Percentiles rank a stretch among this genome's conserved stretches.
phyloP scores from a whole-genome alignment of 768 basidiomycete species.

The Leucosporidium creatinivorum region DNA sequence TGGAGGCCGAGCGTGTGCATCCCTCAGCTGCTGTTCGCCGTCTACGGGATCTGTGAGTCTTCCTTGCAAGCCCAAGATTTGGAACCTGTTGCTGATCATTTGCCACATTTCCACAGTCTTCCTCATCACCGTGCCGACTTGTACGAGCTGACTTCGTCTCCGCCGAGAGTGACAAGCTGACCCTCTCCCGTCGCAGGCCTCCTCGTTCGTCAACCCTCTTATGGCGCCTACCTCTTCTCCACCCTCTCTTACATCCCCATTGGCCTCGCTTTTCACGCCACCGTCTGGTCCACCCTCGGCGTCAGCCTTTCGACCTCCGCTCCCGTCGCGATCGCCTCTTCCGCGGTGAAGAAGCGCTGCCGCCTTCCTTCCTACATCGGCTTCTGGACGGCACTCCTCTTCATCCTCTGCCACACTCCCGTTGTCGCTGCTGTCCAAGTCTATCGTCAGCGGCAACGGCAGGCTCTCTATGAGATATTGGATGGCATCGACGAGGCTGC shows the following conservation, averaged over 20 bases:
- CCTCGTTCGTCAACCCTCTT: neutral
- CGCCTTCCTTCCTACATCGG: neutral
- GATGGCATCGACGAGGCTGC: too few species aligned
- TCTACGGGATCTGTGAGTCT: neutral
- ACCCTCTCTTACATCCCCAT: neutral
- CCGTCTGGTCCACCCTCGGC: neutral
- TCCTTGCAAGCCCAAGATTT: too few species aligned
- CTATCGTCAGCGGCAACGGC: too few species aligned
- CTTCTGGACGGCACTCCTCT: neutral
- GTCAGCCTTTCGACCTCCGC: neutral
- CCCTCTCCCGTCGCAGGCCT: neutral
- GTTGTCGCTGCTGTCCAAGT: neutral
- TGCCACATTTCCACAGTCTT: too few species aligned
- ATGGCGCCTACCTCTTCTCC: neutral
- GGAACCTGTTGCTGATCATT: too few species aligned
- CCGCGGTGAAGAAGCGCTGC: neutral
- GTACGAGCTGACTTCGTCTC: neutral
- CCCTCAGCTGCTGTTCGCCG: neutral
- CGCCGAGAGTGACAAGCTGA: neutral
- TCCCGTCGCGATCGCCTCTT: neutral
- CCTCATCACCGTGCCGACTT: neutral
- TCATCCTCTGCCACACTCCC: neutral
- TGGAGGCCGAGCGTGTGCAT: neutral
- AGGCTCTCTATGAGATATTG: too few species aligned
- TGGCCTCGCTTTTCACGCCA: neutral